Evolutionary conservation across 2,329 filamentous ascomycete species (phyloP), one percentile per base, ranked within the genome.

Genomic region (Alternaria longipes): DNA sequence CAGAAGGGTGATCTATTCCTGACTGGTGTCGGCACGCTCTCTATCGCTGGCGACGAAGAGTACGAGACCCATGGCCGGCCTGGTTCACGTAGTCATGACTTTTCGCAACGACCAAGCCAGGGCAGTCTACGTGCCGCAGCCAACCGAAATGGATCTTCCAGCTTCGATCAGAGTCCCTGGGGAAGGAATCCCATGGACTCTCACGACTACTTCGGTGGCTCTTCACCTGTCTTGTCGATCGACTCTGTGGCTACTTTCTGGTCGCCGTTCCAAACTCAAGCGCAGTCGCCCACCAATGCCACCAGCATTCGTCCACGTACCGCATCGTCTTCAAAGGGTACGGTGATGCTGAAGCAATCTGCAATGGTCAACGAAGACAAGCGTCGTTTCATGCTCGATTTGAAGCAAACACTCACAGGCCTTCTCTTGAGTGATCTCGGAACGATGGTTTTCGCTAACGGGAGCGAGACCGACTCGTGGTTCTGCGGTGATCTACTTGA

Each of bases 391-490:
- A 81, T 97, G 55, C 84, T 87, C 8, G 90, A 93, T 30, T 82
- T 97, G 30, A 90, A 90, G 69, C 91, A 94, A 74, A 91, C 89
- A 0, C 81, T 98, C 40, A 94, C 90, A 2, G 94, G 93, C 65
- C 83, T 99, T 18, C 81, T 98, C 2, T 81, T 98, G 26, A 98
- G 94, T 51, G 95, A 99, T 75, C 84, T 98, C 4, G 93, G 94
- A 6, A 93, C 90, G 41, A 87, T 92, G 30, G 90, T 97, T 1
- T 95, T 96, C 78, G 88, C 89, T n/a, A 87, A 87, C 52, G 95
- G 95, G 3, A 97, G 93, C 42, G 95, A 99, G 81, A 98, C 94
- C 0, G 95, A 98, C 76, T 84, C 84, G 3, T 97, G 94, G 91
- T 95, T 97, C 68, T 80, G 81, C 49, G 84, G 87, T 54, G 86